These are phyloP conservation scores for Diplodia sapinea DNA, from an alignment of 2,329 filamentous ascomycete genomes.

Conservation along the genomic window DNA sequence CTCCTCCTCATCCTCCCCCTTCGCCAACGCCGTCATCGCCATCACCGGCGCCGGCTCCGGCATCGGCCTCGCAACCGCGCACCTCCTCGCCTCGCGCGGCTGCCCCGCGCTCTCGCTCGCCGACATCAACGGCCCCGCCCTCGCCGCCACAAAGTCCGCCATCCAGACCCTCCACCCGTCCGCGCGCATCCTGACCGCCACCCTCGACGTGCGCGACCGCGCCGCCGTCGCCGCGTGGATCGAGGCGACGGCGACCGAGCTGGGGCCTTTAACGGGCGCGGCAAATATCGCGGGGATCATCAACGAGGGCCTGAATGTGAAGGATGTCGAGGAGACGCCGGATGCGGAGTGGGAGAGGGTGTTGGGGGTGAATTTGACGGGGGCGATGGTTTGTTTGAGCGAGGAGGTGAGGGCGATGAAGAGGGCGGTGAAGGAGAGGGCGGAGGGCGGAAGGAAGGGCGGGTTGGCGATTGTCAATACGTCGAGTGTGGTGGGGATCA, in stretches of 20 bases:
- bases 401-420: slow-evolving; percentile 49
- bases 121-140: slow-evolving; percentile 40
- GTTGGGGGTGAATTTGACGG: slow-evolving; percentile 47
- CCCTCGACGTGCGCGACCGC: slow-evolving; percentile 57
- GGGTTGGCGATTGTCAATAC: slow-evolving; percentile 49
- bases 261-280: slow-evolving; percentile 61
- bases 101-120: slow-evolving; percentile 46
- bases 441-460: slow-evolving; percentile 6
- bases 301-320: slow-evolving; percentile 39
- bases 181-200: slow-evolving; percentile 44
- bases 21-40: slow-evolving; percentile 21
- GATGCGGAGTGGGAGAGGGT: slow-evolving; percentile 50
- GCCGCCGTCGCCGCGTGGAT: slow-evolving; percentile 60
- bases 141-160: slow-evolving; percentile 38
- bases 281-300: slow-evolving; percentile 59
- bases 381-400: slow-evolving; percentile 48
- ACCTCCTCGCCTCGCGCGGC: slow-evolving; percentile 43
- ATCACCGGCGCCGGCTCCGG: slow-evolving; percentile 49
- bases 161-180: slow-evolving; percentile 35
- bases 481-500: slow-evolving; percentile 59
- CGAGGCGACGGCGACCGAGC: slow-evolving; percentile 51
- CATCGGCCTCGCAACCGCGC: slow-evolving; percentile 46
- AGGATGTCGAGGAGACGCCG: slow-evolving; percentile 40
- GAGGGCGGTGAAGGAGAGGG: too few species aligned
- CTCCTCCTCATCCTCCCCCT: too few species aligned